These are phyloP conservation scores for Wallacemonas rigidus DNA, from an alignment of 208 protist species.

Conservation along the genomic window DNA sequence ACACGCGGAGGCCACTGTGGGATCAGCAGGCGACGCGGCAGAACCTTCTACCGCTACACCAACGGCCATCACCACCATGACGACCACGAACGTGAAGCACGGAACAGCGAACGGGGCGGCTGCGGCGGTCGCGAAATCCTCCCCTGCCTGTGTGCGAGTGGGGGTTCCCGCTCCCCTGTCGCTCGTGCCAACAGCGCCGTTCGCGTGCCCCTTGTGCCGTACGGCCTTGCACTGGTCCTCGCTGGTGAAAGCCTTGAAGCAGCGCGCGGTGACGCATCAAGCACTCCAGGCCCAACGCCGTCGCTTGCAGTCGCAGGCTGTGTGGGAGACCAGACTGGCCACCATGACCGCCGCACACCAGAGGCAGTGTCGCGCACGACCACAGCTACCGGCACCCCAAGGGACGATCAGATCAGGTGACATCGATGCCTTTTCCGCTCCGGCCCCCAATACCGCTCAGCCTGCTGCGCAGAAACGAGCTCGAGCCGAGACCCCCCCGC, in stretches of 20 bases:
- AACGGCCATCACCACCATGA: too few species aligned
- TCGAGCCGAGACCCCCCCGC: background rate
- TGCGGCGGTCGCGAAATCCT: too few species aligned
- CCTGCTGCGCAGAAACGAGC: background rate
- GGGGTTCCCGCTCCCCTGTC: conserved; percentile 10
- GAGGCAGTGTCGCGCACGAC: background rate
- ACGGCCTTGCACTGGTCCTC: conserved; percentile 63
- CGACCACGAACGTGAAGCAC: too few species aligned
- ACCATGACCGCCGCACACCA: conserved; percentile 19
- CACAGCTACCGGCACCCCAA: too few species aligned
- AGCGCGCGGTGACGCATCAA: conserved; percentile 43
- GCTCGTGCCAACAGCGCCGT: conserved; percentile 31
- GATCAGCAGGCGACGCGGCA: too few species aligned
- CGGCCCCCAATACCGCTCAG: background rate
- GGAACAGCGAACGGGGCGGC: too few species aligned
- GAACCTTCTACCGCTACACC: too few species aligned
- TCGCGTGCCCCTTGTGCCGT: conserved; percentile 70
- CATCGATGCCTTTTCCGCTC: background rate
- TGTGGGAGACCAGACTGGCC: conserved; percentile 38
- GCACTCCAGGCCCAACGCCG: conserved; percentile 45
- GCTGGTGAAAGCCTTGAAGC: conserved; percentile 66
- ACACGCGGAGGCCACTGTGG: background rate
- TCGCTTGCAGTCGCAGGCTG: conserved; percentile 43
- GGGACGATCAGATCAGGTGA: background rate
- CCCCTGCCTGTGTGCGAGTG: background rate